These are phyloP conservation scores for Patellaria atrata DNA, from an alignment of 495 filamentous ascomycete genomes.

Conservation along the genomic window DNA sequence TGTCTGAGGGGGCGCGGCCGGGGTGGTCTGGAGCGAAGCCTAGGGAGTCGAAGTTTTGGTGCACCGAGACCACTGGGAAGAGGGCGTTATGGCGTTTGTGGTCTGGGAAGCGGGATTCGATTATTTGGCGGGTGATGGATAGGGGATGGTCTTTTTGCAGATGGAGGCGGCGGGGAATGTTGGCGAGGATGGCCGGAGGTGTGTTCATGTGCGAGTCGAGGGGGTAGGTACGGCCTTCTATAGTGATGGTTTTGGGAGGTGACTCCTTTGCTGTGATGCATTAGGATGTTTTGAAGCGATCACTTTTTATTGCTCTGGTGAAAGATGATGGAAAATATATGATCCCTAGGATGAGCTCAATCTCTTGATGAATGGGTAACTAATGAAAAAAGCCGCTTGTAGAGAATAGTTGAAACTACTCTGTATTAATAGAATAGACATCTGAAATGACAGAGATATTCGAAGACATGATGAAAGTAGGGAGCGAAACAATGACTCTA, in stretches of 20 bases:
- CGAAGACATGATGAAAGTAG: too few species aligned
- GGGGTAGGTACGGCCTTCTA: constrained; percentile 48
- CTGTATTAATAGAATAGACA: too few species aligned
- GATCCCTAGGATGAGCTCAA: too few species aligned
- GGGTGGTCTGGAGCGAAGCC: constrained; percentile 85
- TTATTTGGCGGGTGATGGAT: constrained; percentile 75
- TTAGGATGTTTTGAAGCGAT: too few species aligned
- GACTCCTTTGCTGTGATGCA: too few species aligned
- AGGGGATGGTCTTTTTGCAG: constrained; percentile 80
- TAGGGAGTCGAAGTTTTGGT: constrained; percentile 89
- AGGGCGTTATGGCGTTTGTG: constrained; percentile 66
- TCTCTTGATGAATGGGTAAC: too few species aligned
- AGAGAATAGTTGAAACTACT: too few species aligned
- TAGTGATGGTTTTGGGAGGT: constrained; percentile 24
- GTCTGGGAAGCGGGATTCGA: constrained; percentile 74
- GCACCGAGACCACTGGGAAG: constrained; percentile 70
- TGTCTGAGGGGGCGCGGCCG: constrained; percentile 75
- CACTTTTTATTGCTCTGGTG: too few species aligned
- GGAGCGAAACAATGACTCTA: too few species aligned
- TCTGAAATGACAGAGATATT: too few species aligned
- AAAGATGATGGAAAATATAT: too few species aligned
- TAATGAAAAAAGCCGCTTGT: too few species aligned
- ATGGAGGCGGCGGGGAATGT: constrained; percentile 63
- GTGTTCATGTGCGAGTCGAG: constrained; percentile 80
- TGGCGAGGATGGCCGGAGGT: constrained; percentile 55